Conservation (phyloP, 2,329 filamentous ascomycete species). For the Tolypocladium tropicale region DNA sequence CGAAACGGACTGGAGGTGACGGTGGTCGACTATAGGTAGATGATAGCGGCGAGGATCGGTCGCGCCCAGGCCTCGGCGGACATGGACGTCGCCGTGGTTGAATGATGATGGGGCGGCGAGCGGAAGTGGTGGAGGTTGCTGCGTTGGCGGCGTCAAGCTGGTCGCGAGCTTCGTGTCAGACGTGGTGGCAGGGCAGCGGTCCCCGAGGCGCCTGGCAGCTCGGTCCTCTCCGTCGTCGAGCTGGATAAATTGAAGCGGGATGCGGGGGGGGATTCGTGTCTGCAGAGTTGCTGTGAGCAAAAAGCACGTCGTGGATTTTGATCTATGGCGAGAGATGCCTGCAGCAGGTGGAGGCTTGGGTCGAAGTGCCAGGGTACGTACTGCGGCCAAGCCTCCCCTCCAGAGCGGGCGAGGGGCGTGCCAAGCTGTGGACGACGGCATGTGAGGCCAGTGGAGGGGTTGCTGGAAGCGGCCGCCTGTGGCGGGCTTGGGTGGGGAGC, state of each 20-base stretch:
- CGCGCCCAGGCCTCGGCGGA: conserved; percentile 3
- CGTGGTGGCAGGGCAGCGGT: background rate
- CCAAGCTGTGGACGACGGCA: background rate
- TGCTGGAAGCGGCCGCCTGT: background rate
- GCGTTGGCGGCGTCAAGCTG: background rate
- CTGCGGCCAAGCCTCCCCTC: background rate
- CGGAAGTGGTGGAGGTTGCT: background rate
- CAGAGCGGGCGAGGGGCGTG: background rate
- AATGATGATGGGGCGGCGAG: background rate
- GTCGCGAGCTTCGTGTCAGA: background rate
- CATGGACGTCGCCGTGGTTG: conserved; percentile 1
- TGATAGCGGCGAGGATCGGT: background rate
- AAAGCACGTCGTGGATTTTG: background rate
- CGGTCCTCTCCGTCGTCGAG: background rate
- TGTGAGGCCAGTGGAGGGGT: background rate
- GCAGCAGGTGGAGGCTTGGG: background rate
- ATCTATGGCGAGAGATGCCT: background rate
- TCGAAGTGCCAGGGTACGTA: background rate
- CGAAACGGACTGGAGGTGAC: conserved; percentile 2
- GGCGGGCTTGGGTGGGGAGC: background rate
- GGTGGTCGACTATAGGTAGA: conserved; percentile 9
- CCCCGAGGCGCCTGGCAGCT: background rate
- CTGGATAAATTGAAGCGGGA: background rate
- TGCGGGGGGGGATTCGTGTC: background rate
- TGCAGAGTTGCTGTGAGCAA: background rate